Evolutionary conservation across 2,329 filamentous ascomycete species (phyloP).

Genomic region (Verticillium dahliae): DNA sequence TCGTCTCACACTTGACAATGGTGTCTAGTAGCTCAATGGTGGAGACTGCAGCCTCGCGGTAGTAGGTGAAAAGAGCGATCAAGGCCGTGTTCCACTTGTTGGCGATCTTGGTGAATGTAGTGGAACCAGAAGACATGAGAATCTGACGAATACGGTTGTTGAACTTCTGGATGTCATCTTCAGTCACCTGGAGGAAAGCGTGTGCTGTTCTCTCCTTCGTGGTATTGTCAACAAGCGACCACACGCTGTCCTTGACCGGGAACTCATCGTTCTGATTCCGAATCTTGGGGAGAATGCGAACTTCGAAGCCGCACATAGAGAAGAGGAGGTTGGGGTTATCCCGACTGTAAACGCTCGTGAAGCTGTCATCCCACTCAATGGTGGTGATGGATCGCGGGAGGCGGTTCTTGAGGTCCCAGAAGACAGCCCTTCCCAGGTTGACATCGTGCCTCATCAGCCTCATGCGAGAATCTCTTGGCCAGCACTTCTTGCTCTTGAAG

Average conservation of each 20-base stretch:
- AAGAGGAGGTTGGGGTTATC: slow-evolving; percentile 97
- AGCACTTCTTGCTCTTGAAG: slow-evolving; percentile 99
- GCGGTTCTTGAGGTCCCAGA: slow-evolving; percentile 98
- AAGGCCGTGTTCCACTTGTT: slow-evolving; percentile 99
- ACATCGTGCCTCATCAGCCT: slow-evolving; percentile 98
- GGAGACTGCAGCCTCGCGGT: slow-evolving; percentile 93
- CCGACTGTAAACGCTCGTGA: slow-evolving; percentile 93
- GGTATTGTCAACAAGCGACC: slow-evolving; percentile 93
- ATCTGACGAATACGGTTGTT: slow-evolving; percentile 99
- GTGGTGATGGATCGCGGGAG: slow-evolving; percentile 91
- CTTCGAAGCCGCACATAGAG: slow-evolving; percentile 97
- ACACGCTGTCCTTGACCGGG: slow-evolving; percentile 94
- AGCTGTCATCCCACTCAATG: slow-evolving; percentile 98
- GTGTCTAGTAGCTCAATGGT: slow-evolving; percentile 92
- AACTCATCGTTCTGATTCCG: slow-evolving; percentile 96
- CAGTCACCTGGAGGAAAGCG: slow-evolving; percentile 94
- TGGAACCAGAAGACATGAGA: slow-evolving; percentile 98
- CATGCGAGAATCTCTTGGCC: slow-evolving; percentile 97
- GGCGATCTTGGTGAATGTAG: slow-evolving; percentile 98
- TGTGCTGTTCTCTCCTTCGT: slow-evolving; percentile 96
- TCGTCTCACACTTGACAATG: slow-evolving; percentile 98
- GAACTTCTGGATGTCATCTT: slow-evolving; percentile 97
- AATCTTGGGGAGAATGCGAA: slow-evolving; percentile 90
- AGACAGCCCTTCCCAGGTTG: slow-evolving; percentile 92
- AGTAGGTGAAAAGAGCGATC: slow-evolving; percentile 97